Percentiles rank a stretch among this genome's conserved stretches.
These are phyloP conservation scores for Solanum chacoense DNA, from an alignment of 305 asterid species.

Conservation along the genomic window DNA sequence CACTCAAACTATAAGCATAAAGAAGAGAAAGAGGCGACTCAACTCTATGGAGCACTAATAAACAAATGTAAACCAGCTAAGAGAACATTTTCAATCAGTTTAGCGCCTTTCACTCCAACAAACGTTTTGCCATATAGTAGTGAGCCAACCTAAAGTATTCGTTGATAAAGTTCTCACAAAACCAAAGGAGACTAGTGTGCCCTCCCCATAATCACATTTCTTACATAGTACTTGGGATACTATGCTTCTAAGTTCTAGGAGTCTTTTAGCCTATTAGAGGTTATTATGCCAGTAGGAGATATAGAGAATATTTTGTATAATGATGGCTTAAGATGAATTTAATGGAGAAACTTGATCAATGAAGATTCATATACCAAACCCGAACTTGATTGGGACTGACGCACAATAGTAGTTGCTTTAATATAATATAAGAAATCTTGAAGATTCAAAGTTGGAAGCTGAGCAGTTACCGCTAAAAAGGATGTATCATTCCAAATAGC, in stretches of 20 bases:
- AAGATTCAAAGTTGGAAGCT: background rate
- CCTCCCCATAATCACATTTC: background rate
- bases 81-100: background rate
- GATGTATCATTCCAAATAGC: conserved; percentile 96
- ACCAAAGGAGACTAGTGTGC: background rate
- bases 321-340: background rate
- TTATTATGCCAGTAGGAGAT: background rate
- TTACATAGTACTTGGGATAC: background rate
- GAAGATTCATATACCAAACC: background rate
- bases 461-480: conserved; percentile 65
- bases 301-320: background rate
- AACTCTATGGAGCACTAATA: background rate
- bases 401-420: background rate
- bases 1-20: background rate
- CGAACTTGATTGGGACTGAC: background rate
- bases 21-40: background rate
- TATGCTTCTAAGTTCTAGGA: background rate
- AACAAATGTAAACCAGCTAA: background rate
- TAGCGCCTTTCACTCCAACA: background rate
- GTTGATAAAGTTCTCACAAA: background rate
- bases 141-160: background rate
- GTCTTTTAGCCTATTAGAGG: background rate
- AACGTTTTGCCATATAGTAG: background rate
- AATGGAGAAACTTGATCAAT: background rate
- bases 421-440: background rate